Evolutionary conservation across 768 basidiomycete genomes (phyloP).

Genomic region (Rhizopogon vulgaris): DNA sequence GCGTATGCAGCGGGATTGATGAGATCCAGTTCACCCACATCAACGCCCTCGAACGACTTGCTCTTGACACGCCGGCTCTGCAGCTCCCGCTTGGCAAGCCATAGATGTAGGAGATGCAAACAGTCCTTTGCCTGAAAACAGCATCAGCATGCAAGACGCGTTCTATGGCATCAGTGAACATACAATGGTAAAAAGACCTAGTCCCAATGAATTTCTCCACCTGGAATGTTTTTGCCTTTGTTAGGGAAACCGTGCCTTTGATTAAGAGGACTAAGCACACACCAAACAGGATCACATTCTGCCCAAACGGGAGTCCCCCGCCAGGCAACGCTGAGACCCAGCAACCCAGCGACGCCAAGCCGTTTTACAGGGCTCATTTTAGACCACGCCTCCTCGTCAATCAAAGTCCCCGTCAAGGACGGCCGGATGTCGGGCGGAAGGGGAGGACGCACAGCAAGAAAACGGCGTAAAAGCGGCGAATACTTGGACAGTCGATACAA

Average conservation of each 20-base stretch:
- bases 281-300: constrained; percentile 73
- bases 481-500: constrained; percentile 46
- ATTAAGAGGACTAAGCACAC: not conserved
- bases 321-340: constrained; percentile 44
- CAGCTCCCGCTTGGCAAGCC: constrained; percentile 65
- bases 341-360: constrained; percentile 20
- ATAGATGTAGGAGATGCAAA: constrained; percentile 59
- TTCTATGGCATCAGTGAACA: constrained; percentile 10
- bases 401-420: constrained; percentile 13
- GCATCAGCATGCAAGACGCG: not conserved
- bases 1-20: constrained; percentile 29
- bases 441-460: constrained; percentile 17
- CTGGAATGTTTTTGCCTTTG: constrained; percentile 15
- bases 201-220: constrained; percentile 66
- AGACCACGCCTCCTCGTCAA: constrained; percentile 9
- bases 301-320: constrained; percentile 58
- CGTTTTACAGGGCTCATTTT: constrained; percentile 17
- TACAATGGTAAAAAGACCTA: constrained; percentile 64
- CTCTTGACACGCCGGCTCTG: constrained; percentile 64
- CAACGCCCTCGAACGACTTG: constrained; percentile 69
- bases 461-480: constrained; percentile 21
- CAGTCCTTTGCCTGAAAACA: constrained; percentile 56
- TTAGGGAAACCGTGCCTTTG: not conserved
- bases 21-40: constrained; percentile 59
- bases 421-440: constrained; percentile 6